Conservation (phyloP, 2,329 filamentous ascomycete genomes). For the Monilinia laxa region DNA sequence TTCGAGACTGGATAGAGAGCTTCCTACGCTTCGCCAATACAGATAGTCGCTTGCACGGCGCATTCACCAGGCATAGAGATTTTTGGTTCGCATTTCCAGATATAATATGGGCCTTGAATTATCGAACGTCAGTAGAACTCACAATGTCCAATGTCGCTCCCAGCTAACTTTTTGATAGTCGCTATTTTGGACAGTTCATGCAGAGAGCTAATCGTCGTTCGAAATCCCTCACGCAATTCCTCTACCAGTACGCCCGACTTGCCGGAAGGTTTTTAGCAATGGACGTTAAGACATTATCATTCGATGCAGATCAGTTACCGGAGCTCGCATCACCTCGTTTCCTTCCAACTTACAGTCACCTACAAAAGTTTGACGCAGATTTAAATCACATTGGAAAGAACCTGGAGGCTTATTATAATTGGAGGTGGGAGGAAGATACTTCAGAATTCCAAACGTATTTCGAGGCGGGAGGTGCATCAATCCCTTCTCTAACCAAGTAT, state of each 20-base stretch:
- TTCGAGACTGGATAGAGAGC: conserved; percentile 53
- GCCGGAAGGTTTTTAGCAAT: conserved; percentile 53
- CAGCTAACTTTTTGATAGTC: conserved; percentile 33
- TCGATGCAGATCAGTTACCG: conserved; percentile 39
- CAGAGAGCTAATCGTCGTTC: conserved; percentile 30
- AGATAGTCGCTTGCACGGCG: conserved; percentile 44
- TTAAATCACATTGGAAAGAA: conserved; percentile 39
- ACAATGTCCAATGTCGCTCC: not conserved
- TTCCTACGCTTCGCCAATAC: conserved; percentile 47
- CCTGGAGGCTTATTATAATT: conserved; percentile 45
- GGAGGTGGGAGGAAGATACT: conserved; percentile 40
- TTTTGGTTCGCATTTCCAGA: conserved; percentile 57
- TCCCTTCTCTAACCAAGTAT: conserved; percentile 47
- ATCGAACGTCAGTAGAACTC: conserved; percentile 45
- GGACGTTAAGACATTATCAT: conserved; percentile 46
- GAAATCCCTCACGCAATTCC: conserved; percentile 35
- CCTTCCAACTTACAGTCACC: conserved; percentile 46
- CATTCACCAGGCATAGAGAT: conserved; percentile 46
- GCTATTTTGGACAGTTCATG: conserved; percentile 40
- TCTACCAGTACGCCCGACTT: conserved; percentile 46
- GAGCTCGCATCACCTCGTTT: conserved; percentile 49
- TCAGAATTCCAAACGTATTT: conserved; percentile 33
- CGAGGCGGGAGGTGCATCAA: conserved; percentile 44
- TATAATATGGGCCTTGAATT: conserved; percentile 46
- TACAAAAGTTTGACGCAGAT: conserved; percentile 42